Evolutionary conservation across 202 grass and related monocot genomes (phyloP), one percentile per base, ranked within the genome.

Genomic region (Schoenoplectus triqueter): DNA sequence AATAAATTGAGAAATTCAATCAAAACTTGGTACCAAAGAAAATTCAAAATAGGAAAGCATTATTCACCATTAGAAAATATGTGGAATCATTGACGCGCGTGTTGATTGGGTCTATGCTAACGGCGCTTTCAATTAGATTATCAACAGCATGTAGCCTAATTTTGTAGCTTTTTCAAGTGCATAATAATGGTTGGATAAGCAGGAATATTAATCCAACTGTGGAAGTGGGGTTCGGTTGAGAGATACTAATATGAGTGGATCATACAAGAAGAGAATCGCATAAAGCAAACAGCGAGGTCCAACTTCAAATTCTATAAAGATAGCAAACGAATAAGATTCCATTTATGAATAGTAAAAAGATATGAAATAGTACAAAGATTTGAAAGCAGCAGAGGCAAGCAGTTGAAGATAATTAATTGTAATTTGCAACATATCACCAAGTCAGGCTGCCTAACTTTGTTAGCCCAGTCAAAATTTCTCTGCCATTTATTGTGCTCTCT

Each of bases 181-280:
- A 14, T 45, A 11, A 52, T 39, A 15, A 21, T 50, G 10, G 66
- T 81, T 66, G 59, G 1, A 66, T 82, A 2, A 66, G 9, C 1
- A 31, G 51, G 61, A 82, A 14, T 31, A 47, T 47, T 6, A 17
- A 82, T 49, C 80, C 45, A 51, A 66, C 5, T 48, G 14, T 82
- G 15, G 42, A 10, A 82, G 10, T 65, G 47, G 80, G 8, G 41
- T 66, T 82, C 3, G 41, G 14, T 5, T 65, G 21, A 51, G 20
- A 22, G 18, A 39, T 20, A 66, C 18, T 15, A 44, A 67, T n/a
- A 65, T 51, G 80, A 15, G 40, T 82, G 62, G 80, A 67, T 67
- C 45, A 67, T 49, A 67, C 62, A 82, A 82, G 80, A 66, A 82
- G 80, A 82, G 80, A 82, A 82, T 82, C 80, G 17, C 44, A 82